Evolutionary conservation across 345 rosid species (phyloP), one percentile per base, ranked within the genome.

Genomic region (Melaleuca alternifolia): DNA sequence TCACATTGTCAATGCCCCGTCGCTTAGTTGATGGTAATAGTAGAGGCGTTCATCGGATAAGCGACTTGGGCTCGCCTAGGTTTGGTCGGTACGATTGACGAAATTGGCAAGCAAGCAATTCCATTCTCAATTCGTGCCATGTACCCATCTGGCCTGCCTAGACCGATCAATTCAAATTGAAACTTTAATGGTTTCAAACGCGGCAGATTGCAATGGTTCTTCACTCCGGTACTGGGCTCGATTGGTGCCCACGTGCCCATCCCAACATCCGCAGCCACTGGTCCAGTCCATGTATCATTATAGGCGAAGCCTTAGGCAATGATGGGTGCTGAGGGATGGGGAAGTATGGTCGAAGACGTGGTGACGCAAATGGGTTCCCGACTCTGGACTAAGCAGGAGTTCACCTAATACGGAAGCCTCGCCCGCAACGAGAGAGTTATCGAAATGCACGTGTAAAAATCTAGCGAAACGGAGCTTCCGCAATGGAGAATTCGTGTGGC

Each of bases 71-170:
- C 24, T 16, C 0, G 1, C 23, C 23, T 62, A 15, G 76, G 30
- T 62, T 62, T 62, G 44, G 44, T 30, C 11, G 3, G 44, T 21
- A 62, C 3, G 37, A 15, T 30, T 10, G 76, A 30, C 16, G 21
- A 30, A 30, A 62, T 30, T 30, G 76, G 76, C 1, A 3, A 10
- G 10, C 11, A 30, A 0, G 41, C 21, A 62, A 30, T 62, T 62
- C 23, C 0, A 0, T 30, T 62, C 21, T 15, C 5, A 1, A 62
- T 10, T 62, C 23, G 23, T 62, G 76, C 11, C 0, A 21, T 15
- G 76, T 5, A 62, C 76, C 15, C 44, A 6, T 30, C 11, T 5
- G 7, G 3, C 11, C 44, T 15, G 1, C 76, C 44, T 15, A 0
- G 11, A 62, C 21, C 44, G 11, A 16, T 62, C 44, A 7, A 30